A percentile compares a stretch with the other conserved stretches of the same genome.
Conservation (phyloP, 441 rosid genomes). For the Raphanus hybrid region DNA sequence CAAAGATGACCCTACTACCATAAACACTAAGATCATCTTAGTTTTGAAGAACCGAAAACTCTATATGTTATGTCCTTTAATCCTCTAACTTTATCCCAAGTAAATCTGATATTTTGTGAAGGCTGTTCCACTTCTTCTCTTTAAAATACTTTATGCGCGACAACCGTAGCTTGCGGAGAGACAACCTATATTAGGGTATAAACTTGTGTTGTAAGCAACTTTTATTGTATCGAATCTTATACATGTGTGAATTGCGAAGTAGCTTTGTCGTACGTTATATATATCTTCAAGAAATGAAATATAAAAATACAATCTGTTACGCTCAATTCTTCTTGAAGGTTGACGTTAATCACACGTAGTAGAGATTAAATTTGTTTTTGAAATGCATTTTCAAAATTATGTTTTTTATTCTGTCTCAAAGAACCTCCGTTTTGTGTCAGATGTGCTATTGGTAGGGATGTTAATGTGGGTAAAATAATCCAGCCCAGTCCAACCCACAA, state of each 20-base stretch:
- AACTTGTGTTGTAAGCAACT: conserved; percentile 1
- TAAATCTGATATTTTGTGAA: conserved; percentile 4
- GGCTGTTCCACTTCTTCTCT: background rate
- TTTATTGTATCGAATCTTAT: conserved; percentile 11
- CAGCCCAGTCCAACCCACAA: too few species aligned
- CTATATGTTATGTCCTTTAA: conserved; percentile 66
- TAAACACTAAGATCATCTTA: conserved; percentile 60
- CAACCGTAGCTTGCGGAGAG: conserved; percentile 28
- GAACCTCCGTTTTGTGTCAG: conserved; percentile 30
- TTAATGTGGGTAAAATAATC: too few species aligned
- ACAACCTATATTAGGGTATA: conserved; percentile 18
- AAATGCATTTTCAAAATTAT: background rate
- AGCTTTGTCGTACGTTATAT: conserved; percentile 12
- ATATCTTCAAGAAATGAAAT: background rate
- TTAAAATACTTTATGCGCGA: conserved; percentile 17
- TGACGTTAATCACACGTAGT: background rate
- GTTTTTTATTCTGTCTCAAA: conserved; percentile 13
- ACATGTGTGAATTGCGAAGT: conserved; percentile 13
- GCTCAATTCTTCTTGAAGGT: background rate
- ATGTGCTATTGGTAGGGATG: background rate
- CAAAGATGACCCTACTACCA: conserved; percentile 38
- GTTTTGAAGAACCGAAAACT: conserved; percentile 68
- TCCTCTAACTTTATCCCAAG: background rate
- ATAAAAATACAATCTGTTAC: background rate
- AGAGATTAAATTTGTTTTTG: background rate